Evolutionary conservation across 1,284 basidiomycete genomes (phyloP).

Genomic region (Stereum hirsutum): DNA sequence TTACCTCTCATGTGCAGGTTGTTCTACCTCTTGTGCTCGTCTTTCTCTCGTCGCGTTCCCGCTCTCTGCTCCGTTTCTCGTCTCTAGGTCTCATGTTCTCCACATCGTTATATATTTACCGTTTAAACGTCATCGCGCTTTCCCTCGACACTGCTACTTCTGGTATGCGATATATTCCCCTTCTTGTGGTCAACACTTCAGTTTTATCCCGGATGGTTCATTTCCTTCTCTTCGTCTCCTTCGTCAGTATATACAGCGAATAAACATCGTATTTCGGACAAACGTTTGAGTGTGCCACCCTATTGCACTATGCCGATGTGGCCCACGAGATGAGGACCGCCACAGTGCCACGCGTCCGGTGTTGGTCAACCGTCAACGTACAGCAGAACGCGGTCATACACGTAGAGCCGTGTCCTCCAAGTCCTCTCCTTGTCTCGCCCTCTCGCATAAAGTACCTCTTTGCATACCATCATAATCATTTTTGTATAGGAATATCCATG

Average conservation of each 20-base stretch:
- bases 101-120: constrained; percentile 10
- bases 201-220: too few species aligned
- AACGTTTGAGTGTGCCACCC: too few species aligned
- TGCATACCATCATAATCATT: constrained; percentile 12
- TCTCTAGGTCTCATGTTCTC: too few species aligned
- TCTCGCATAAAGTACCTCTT: constrained; percentile 5
- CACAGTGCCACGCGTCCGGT: neutral
- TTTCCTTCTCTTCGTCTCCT: too few species aligned
- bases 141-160: constrained; percentile 1
- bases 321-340: neutral
- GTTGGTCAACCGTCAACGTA: too few species aligned
- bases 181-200: too few species aligned
- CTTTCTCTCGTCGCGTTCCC: constrained; percentile 17
- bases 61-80: too few species aligned
- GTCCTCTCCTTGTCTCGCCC: neutral
- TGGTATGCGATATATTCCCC: neutral
- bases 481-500: too few species aligned
- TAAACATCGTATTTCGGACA: too few species aligned
- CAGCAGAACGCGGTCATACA: neutral
- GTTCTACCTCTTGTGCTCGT: constrained; percentile 27
- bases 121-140: neutral
- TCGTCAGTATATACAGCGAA: too few species aligned
- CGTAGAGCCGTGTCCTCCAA: constrained; percentile 1
- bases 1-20: constrained; percentile 22
- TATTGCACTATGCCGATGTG: neutral